Evolutionary conservation across 2,329 filamentous ascomycete genomes (phyloP).

Genomic region (Orbilia ellipsospora): DNA sequence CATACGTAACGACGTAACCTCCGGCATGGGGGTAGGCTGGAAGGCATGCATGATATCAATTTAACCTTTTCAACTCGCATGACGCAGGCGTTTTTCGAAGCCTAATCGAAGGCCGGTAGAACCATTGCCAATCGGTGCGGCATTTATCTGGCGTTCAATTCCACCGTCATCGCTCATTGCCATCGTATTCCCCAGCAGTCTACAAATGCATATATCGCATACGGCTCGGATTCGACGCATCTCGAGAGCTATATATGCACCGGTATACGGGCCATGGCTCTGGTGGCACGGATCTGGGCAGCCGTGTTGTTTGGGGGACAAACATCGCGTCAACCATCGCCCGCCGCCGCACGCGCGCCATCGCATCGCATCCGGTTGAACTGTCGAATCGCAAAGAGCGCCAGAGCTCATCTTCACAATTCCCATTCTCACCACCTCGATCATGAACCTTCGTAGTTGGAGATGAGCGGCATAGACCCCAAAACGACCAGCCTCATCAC

Average conservation of each 20-base stretch:
- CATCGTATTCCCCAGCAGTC: no score
- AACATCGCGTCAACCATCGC: not conserved
- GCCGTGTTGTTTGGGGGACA: not conserved
- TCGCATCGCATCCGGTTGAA: not conserved
- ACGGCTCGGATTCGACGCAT: no score
- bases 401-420: conserved; percentile 2
- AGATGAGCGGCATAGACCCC: conserved; percentile 53
- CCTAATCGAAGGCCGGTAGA: not conserved
- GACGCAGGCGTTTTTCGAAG: conserved; percentile 7
- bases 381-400: not conserved
- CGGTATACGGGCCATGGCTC: no score
- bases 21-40: not conserved
- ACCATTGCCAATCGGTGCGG: conserved; percentile 10
- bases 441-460: conserved; percentile 34
- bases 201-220: no score
- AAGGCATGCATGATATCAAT: not conserved
- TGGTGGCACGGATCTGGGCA: not conserved
- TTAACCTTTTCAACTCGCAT: conserved; percentile 33
- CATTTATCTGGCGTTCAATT: conserved; percentile 2
- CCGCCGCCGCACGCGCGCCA: not conserved
- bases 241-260: no score
- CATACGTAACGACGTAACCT: no score
- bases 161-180: no score
- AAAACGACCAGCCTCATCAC: conserved; percentile 72
- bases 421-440: conserved; percentile 3